Evolutionary conservation across 1,284 basidiomycete species (phyloP).

Genomic region (Pseudozyma pruni): DNA sequence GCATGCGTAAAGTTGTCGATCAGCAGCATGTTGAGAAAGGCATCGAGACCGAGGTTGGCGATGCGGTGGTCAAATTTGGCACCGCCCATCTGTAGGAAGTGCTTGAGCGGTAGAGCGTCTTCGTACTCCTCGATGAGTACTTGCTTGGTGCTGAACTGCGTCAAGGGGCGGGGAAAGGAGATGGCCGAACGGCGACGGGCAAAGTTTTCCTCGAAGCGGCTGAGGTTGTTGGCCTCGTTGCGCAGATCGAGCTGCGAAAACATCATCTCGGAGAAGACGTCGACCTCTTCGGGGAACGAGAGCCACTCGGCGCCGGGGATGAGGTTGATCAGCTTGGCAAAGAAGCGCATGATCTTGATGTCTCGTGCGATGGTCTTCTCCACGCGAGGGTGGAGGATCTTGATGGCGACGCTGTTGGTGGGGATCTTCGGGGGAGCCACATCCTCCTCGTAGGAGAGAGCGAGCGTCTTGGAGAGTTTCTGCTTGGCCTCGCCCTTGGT

Average conservation of each 20-base stretch:
- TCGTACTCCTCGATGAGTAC: slow-evolving; percentile 92
- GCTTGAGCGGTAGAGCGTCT: slow-evolving; percentile 89
- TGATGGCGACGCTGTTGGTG: slow-evolving; percentile 82
- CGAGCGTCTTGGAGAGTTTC: slow-evolving; percentile 51
- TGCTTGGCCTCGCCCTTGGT: slow-evolving; percentile 19
- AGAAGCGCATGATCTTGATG: slow-evolving; percentile 92
- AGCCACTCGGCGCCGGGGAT: slow-evolving; percentile 97
- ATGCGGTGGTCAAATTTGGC: slow-evolving; percentile 84
- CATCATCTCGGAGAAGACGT: slow-evolving; percentile 98
- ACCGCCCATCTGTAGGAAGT: slow-evolving; percentile 87
- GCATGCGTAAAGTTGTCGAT: slow-evolving; percentile 98
- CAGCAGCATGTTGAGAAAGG: slow-evolving; percentile 97
- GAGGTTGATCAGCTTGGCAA: slow-evolving; percentile 80
- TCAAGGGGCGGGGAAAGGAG: slow-evolving; percentile 88
- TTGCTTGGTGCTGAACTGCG: slow-evolving; percentile 80
- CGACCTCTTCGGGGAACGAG: slow-evolving; percentile 93
- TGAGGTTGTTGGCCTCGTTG: slow-evolving; percentile 88
- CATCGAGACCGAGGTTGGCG: slow-evolving; percentile 91
- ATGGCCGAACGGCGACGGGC: slow-evolving; percentile 78
- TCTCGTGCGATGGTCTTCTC: slow-evolving; percentile 84
- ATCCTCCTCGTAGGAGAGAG: slow-evolving; percentile 59
- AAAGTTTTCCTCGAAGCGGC: slow-evolving; percentile 88
- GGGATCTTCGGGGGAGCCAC: slow-evolving; percentile 53
- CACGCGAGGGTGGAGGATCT: slow-evolving; percentile 85
- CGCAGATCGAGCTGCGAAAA: slow-evolving; percentile 90